Evolutionary conservation across 2,329 filamentous ascomycete genomes (phyloP).

Genomic region (Pseudogymnoascus sp.): DNA sequence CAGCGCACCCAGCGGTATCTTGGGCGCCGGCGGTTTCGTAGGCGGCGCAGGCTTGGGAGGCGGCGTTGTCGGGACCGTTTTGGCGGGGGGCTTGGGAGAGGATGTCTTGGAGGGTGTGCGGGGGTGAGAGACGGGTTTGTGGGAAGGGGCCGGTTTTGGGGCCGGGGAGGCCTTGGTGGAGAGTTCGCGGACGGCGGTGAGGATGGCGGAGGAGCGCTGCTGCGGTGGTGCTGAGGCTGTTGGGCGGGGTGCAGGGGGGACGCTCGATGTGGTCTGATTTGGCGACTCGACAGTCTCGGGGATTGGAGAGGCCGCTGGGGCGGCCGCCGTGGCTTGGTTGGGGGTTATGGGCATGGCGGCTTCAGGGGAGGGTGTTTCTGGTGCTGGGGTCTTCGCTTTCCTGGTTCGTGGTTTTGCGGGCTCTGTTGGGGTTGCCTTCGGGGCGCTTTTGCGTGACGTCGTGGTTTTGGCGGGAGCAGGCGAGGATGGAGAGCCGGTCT

Average conservation of each 20-base stretch:
- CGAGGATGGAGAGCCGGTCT: not conserved
- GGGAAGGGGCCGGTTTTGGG: not conserved
- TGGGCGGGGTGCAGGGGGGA: not conserved
- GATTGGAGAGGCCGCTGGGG: not conserved
- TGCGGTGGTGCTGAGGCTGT: not conserved
- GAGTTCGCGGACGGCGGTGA: not conserved
- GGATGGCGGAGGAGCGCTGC: not conserved
- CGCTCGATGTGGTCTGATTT: not conserved
- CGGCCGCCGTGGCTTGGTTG: not conserved
- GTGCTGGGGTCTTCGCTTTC: not conserved
- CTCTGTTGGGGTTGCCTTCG: not conserved
- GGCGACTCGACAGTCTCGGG: not conserved
- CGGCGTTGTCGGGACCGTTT: not conserved
- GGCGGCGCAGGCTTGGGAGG: not conserved
- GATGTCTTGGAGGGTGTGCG: not conserved
- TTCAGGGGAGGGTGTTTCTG: not conserved
- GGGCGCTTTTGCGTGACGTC: not conserved
- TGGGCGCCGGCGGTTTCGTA: not conserved
- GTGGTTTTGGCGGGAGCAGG: not conserved
- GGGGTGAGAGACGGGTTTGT: not conserved
- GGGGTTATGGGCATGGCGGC: not conserved
- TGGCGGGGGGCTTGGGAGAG: not conserved
- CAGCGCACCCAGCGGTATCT: conserved; percentile 13
- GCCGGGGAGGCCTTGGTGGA: not conserved
- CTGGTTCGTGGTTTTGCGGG: not conserved